Conservation (phyloP, 1,139 yeast genomes). For the Hemisphaericaspora lyxosophila region DNA sequence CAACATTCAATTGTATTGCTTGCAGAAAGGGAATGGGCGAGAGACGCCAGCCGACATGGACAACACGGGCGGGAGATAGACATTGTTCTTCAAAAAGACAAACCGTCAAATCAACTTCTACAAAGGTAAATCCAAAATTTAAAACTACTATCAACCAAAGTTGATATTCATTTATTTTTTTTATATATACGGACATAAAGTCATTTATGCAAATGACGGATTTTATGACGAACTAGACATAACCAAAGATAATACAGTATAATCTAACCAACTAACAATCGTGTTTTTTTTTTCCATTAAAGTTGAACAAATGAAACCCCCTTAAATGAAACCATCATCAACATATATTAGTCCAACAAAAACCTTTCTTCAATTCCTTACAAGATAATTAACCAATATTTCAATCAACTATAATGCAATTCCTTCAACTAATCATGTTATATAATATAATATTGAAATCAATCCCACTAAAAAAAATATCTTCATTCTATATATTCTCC, state of each 20-base stretch:
- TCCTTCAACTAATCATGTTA: not conserved
- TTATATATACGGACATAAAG: constrained; percentile 7
- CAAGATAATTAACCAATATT: too few relatives aligned
- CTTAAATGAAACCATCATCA: not conserved
- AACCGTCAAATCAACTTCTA: not conserved
- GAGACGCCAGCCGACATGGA: too few relatives aligned
- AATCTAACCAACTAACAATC: constrained; percentile 2
- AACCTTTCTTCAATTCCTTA: too few relatives aligned
- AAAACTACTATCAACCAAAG: constrained; percentile 1
- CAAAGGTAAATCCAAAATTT: not conserved
- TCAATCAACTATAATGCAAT: too few relatives aligned
- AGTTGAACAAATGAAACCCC: not conserved
- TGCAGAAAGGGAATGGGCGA: not conserved
- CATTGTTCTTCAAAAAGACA: too few relatives aligned
- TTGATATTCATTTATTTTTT: constrained; percentile 3
- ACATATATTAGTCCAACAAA: not conserved
- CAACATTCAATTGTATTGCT: too few relatives aligned
- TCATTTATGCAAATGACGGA: constrained; percentile 1
- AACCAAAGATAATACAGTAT: constrained; percentile 4
- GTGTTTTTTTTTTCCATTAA: too few relatives aligned
- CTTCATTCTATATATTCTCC: not conserved
- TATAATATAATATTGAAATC: not conserved
- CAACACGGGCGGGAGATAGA: too few relatives aligned
- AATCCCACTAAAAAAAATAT: not conserved
- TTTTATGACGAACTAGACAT: constrained; percentile 6